Evolutionary conservation across 73 alveolate species (phyloP).

Genomic region (Paramecium sexaurelia): DNA sequence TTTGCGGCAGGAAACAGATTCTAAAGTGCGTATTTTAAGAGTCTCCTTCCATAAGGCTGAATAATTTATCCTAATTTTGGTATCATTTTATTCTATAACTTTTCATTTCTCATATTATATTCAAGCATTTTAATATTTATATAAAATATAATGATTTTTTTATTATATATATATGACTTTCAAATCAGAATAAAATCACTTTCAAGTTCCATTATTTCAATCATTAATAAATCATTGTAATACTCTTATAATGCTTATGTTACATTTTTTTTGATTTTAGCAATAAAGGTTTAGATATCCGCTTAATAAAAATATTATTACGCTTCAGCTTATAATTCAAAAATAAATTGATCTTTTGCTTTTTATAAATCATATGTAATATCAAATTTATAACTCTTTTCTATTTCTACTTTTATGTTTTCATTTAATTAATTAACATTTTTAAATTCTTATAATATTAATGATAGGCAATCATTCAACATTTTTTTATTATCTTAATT

Average conservation of each 20-base stretch:
- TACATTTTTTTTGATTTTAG: background rate
- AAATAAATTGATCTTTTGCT: background rate
- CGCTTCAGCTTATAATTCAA: background rate
- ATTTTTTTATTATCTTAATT: background rate
- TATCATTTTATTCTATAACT: background rate
- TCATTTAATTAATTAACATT: background rate
- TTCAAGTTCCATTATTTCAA: background rate
- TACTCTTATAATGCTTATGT: background rate
- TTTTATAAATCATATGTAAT: background rate
- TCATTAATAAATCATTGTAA: background rate
- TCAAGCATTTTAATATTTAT: background rate
- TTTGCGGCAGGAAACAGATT: constrained; percentile 69
- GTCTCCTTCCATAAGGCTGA: constrained; percentile 22
- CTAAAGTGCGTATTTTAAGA: constrained; percentile 57
- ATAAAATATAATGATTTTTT: no score
- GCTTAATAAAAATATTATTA: background rate
- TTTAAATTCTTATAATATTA: background rate
- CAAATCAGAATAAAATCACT: no score
- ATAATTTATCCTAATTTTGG: background rate
- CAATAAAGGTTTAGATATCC: background rate
- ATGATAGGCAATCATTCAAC: background rate
- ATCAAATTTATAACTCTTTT: background rate
- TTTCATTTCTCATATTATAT: background rate
- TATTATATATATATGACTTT: no score
- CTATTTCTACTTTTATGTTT: background rate